Percentiles rank a stretch among this genome's conserved stretches.
Evolutionary conservation across 352 stramenopile genomes (phyloP).

Genomic region (Halophytophthora batemanensis): DNA sequence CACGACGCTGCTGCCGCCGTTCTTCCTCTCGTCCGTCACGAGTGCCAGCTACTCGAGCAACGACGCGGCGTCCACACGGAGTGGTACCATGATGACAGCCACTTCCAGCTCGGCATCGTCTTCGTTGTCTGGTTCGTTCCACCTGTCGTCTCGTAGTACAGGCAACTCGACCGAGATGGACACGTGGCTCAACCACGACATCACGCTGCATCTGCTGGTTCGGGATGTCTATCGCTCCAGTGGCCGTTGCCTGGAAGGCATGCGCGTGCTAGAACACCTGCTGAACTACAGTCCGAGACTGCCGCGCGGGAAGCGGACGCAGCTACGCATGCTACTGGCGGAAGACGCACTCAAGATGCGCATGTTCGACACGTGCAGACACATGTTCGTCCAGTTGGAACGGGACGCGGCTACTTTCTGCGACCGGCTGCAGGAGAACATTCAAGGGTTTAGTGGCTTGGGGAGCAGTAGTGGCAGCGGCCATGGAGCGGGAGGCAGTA

Average conservation of each 20-base stretch:
- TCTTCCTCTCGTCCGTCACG: slow-evolving; percentile 49
- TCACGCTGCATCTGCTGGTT: slow-evolving; percentile 79
- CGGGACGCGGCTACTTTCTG: slow-evolving; percentile 75
- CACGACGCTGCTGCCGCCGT: slow-evolving; percentile 60
- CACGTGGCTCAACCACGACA: slow-evolving; percentile 77
- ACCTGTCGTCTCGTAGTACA: slow-evolving; percentile 43
- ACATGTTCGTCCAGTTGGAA: slow-evolving; percentile 73
- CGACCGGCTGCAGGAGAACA: slow-evolving; percentile 67
- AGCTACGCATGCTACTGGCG: slow-evolving; percentile 73
- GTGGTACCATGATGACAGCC: slow-evolving; percentile 63
- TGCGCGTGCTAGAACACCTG: slow-evolving; percentile 76
- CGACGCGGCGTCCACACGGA: slow-evolving; percentile 49
- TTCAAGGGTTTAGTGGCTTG: slow-evolving; percentile 47
- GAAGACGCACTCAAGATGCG: slow-evolving; percentile 76
- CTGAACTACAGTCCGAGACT: slow-evolving; percentile 69
- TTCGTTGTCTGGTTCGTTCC: slow-evolving; percentile 52
- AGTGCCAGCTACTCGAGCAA: slow-evolving; percentile 53
- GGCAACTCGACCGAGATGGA: slow-evolving; percentile 75
- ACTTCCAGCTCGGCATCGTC: slow-evolving; percentile 70
- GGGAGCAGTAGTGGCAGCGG: slow-evolving; percentile 48
- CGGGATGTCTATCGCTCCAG: slow-evolving; percentile 78
- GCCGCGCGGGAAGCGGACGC: slow-evolving; percentile 74
- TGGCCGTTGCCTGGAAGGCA: slow-evolving; percentile 72
- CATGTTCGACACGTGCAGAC: slow-evolving; percentile 70
- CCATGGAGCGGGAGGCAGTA: slow-evolving; percentile 32